phyloP scores from a whole-genome alignment of 352 stramenopile genomes.

The Globisporangium cylindrosporum region DNA sequence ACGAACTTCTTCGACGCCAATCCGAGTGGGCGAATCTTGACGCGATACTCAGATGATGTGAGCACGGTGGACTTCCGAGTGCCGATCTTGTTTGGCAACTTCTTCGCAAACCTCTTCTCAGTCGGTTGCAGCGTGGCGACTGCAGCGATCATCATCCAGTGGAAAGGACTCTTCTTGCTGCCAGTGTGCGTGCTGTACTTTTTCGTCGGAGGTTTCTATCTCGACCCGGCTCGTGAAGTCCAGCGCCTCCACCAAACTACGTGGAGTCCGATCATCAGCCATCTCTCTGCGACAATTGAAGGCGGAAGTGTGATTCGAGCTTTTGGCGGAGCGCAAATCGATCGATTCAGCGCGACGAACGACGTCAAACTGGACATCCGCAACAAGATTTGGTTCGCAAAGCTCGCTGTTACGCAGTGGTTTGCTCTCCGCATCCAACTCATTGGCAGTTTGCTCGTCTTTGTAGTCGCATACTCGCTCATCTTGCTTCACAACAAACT shows the following conservation, averaged over 20 bases:
- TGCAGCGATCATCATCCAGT: conserved; percentile 84
- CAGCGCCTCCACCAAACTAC: conserved; percentile 48
- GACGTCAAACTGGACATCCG: conserved; percentile 35
- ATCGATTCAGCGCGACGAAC: conserved; percentile 36
- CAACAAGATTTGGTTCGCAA: conserved; percentile 38
- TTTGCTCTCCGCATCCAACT: conserved; percentile 59
- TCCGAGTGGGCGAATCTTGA: conserved; percentile 87
- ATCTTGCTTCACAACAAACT: conserved; percentile 31
- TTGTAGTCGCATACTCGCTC: conserved; percentile 58
- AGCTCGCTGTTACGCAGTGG: conserved; percentile 42
- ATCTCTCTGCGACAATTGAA: conserved; percentile 53
- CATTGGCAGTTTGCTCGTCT: conserved; percentile 82
- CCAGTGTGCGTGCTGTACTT: conserved; percentile 87
- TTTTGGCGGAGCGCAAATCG: conserved; percentile 39
- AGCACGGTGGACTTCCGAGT: conserved; percentile 87
- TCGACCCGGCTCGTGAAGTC: conserved; percentile 49
- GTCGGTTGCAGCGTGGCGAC: conserved; percentile 76
- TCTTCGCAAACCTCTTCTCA: conserved; percentile 67
- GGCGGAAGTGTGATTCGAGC: conserved; percentile 52
- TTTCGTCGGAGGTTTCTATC: conserved; percentile 37
- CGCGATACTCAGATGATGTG: conserved; percentile 89
- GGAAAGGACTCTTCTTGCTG: conserved; percentile 73
- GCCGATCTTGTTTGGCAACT: conserved; percentile 36
- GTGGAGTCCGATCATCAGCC: conserved; percentile 43
- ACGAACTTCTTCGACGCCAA: conserved; percentile 93